Conservation (phyloP, 768 basidiomycete species). For the Mycena rebaudengoi region DNA sequence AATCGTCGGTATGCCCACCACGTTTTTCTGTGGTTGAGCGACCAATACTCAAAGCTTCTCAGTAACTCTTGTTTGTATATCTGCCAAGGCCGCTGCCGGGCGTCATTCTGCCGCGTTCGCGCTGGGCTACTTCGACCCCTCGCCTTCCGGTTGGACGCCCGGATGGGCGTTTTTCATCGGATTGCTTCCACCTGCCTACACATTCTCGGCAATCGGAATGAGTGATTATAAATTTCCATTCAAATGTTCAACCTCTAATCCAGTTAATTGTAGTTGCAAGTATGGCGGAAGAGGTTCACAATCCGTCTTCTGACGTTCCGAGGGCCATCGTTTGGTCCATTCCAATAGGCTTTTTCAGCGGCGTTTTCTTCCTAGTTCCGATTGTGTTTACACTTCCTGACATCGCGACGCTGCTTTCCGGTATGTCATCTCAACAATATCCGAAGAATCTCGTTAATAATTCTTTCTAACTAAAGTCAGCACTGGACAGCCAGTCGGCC, state of each 20-base stretch:
- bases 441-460: not conserved
- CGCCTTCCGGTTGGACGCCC: constrained; percentile 72
- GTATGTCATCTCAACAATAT: constrained; percentile 37
- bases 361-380: constrained; percentile 66
- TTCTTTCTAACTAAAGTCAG: constrained; percentile 47
- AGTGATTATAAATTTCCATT: constrained; percentile 38
- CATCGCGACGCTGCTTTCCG: constrained; percentile 57
- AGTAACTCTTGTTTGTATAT: constrained; percentile 66
- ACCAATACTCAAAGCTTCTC: not conserved
- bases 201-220: constrained; percentile 70
- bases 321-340: constrained; percentile 62
- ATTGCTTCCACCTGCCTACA: constrained; percentile 60
- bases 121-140: constrained; percentile 65
- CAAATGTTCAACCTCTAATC: not conserved
- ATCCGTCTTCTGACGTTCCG: constrained; percentile 64
- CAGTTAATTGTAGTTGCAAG: constrained; percentile 54
- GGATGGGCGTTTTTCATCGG: constrained; percentile 79
- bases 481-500: constrained; percentile 69
- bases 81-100: constrained; percentile 64
- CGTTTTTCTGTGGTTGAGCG: not conserved
- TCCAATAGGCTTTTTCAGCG: constrained; percentile 59
- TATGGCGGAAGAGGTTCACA: constrained; percentile 74
- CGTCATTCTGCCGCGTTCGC: constrained; percentile 64
- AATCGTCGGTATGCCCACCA: constrained; percentile 49
- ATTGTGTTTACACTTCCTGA: constrained; percentile 73